phyloP scores from a whole-genome alignment of 2,329 filamentous ascomycete species.

The Trichoderma guizhouense region DNA sequence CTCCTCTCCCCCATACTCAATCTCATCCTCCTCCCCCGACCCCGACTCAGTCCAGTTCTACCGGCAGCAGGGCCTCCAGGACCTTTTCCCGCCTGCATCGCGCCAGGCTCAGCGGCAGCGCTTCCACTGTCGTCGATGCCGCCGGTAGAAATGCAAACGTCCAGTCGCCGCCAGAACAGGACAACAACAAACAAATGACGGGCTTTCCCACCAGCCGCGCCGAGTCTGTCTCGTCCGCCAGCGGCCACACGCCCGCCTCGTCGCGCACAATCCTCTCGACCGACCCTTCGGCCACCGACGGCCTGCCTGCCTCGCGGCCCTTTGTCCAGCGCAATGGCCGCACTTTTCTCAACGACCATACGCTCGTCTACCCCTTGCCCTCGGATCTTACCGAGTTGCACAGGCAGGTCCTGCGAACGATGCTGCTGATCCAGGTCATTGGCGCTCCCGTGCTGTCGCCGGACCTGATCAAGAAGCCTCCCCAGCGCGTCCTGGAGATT shows the following conservation, averaged over 20 bases:
- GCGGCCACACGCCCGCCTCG: slow-evolving; percentile 42
- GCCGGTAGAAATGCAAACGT: slow-evolving; percentile 38
- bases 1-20: neutral
- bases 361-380: slow-evolving; percentile 77
- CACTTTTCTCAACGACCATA: slow-evolving; percentile 73
- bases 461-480: slow-evolving; percentile 61
- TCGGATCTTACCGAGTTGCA: slow-evolving; percentile 85
- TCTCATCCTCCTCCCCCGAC: too few species aligned
- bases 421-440: slow-evolving; percentile 77
- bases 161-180: slow-evolving; percentile 35
- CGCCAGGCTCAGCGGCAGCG: slow-evolving; percentile 26
- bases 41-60: neutral
- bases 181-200: slow-evolving; percentile 34
- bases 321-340: slow-evolving; percentile 75
- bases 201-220: slow-evolving; percentile 37
- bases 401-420: slow-evolving; percentile 78
- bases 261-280: slow-evolving; percentile 47
- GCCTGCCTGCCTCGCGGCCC: slow-evolving; percentile 41
- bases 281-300: slow-evolving; percentile 46
- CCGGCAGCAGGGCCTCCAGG: neutral
- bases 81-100: slow-evolving; percentile 15
- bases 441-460: slow-evolving; percentile 76
- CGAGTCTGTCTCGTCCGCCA: slow-evolving; percentile 47
- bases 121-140: slow-evolving; percentile 26
- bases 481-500: slow-evolving; percentile 76